These are phyloP conservation scores for Pseudomonodictys pantanalensis DNA, from an alignment of 495 filamentous ascomycete species.

Conservation along the genomic window DNA sequence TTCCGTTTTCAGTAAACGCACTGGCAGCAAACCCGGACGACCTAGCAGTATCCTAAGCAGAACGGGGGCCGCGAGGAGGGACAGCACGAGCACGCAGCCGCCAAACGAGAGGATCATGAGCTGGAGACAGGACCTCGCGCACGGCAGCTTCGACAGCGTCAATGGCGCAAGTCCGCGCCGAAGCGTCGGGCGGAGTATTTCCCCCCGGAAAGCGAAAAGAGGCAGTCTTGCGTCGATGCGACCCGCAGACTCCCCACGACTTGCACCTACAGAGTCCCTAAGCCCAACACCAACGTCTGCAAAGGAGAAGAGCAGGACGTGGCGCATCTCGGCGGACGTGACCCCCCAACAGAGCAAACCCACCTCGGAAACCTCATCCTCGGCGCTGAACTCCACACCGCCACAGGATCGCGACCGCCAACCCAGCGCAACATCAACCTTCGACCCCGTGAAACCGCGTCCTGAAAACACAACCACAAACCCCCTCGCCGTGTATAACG, in stretches of 20 bases:
- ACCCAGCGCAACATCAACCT: neutral
- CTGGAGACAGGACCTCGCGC: constrained; percentile 80
- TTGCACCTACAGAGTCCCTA: constrained; percentile 33
- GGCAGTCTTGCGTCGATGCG: constrained; percentile 13
- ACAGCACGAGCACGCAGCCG: constrained; percentile 53
- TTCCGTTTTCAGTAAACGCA: constrained; percentile 74
- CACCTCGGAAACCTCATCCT: neutral
- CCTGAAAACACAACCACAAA: neutral
- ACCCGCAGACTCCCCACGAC: constrained; percentile 13
- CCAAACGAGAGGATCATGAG: constrained; percentile 82
- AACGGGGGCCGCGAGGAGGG: constrained; percentile 55
- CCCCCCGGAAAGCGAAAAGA: constrained; percentile 54
- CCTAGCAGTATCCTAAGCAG: constrained; percentile 62
- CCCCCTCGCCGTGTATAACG: constrained; percentile 23
- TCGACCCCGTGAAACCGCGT: neutral
- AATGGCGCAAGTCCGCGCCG: constrained; percentile 33
- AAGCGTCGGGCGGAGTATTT: constrained; percentile 49
- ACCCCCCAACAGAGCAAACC: constrained; percentile 10
- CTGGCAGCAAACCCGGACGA: constrained; percentile 51
- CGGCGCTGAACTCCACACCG: neutral
- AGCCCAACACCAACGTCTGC: neutral
- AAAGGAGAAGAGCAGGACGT: constrained; percentile 3
- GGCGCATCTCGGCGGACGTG: constrained; percentile 8
- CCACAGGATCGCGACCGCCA: neutral
- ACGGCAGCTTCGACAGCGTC: constrained; percentile 52